Evolutionary conservation across 345 rosid species (phyloP), one percentile per base, ranked within the genome.

Genomic region (Gossypium arboreum): DNA sequence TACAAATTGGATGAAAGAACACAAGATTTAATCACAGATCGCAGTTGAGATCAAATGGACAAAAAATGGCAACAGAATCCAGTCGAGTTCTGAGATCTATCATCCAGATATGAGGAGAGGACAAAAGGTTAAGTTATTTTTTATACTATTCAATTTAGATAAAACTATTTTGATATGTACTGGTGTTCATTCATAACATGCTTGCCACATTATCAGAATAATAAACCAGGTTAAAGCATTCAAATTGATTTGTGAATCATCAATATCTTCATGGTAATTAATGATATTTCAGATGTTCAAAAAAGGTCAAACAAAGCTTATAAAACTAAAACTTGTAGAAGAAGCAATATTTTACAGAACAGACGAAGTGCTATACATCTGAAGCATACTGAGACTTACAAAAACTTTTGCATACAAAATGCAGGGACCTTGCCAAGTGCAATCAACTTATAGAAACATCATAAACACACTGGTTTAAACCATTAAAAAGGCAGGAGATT

Each of bases 401-500:
- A 73, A 56, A 13, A 13, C 39, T 73, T 58, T 22, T 25, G 25
- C 56, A 13, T 60, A 11, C 45, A 60, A 47, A 24, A 55, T 3
- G 57, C 39, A 20, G 51, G 68, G 20, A 13, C 56, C 68, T 45
- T 17, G 24, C 22, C 25, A 62, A 39, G 60, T 15, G 16, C 70
- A 64, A 62, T 56, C 56, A 12, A 52, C 25, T 56, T 57, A 47
- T 61, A 29, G 16, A 10, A 64, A 43, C 54, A 51, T 59, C 34
- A 47, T 51, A 47, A 41, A 29, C 51, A 44, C 44, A 18, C 55
- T n/a, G 43, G 45, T 20, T 48, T 63, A 39, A 72, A 22, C 59
- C 51, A 78, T 66, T 78, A 78, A 41, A 75, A 81, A 9, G 81
- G 66, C 71, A 71, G 25, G 24, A 82, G 54, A 65, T 86, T 84